A percentile compares a stretch with the other conserved stretches of the same genome.
These are phyloP conservation scores for Russula griseocarnosa DNA, from an alignment of 768 basidiomycete species.

Conservation along the genomic window DNA sequence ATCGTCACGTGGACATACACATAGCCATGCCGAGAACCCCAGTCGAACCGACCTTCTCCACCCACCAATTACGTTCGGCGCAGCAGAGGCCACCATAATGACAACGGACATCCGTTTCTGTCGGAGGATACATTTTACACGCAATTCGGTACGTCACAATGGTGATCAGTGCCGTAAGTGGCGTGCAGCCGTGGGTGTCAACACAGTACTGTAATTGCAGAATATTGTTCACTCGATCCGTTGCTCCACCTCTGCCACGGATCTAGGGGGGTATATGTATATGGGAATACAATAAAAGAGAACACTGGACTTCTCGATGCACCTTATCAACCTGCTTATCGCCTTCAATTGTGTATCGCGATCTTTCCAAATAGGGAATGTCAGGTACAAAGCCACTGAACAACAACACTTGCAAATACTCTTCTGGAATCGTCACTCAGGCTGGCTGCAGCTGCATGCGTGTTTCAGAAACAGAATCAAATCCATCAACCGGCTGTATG, in stretches of 20 bases:
- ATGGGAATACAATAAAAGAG: not conserved
- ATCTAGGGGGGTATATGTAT: not conserved
- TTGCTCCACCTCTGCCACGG: not conserved
- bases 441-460: not conserved
- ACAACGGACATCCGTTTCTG: not conserved
- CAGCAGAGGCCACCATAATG: not conserved
- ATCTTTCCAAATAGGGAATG: not conserved
- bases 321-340: constrained; percentile 7
- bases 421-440: not conserved
- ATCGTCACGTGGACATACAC: constrained; percentile 16
- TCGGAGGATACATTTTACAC: constrained; percentile 2
- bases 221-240: not conserved
- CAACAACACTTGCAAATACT: constrained; percentile 7
- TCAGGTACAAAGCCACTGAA: constrained; percentile 10
- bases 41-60: no score
- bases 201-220: no score
- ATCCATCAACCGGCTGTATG: not conserved
- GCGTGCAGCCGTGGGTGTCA: not conserved
- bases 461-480: constrained; percentile 1
- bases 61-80: constrained; percentile 16
- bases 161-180: constrained; percentile 10
- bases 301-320: not conserved
- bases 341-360: not conserved
- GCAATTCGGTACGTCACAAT: constrained; percentile 16
- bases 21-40: not conserved